These are phyloP conservation scores for Lyophyllum semitale DNA, from an alignment of 768 basidiomycete genomes.

Conservation along the genomic window DNA sequence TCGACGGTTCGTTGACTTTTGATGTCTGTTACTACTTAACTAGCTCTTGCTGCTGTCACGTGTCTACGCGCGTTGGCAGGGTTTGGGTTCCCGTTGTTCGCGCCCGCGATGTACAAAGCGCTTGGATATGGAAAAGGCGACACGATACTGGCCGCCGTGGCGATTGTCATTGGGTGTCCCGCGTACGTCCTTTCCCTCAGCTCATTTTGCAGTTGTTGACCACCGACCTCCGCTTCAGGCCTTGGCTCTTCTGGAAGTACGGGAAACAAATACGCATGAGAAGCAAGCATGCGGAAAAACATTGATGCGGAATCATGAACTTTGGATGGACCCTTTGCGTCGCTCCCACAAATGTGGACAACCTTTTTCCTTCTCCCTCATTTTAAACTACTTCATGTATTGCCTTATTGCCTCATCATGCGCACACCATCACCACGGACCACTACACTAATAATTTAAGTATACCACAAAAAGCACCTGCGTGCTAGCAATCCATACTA, in stretches of 20 bases:
- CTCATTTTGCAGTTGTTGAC: not conserved
- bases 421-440: not conserved
- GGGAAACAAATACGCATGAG: conserved; percentile 45
- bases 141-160: conserved; percentile 60
- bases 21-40: not conserved
- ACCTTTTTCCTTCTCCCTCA: not conserved
- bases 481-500: too few relatives aligned
- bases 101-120: conserved; percentile 62
- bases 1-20: not conserved
- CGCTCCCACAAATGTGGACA: not conserved
- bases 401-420: not conserved
- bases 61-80: conserved; percentile 67
- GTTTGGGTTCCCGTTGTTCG: conserved; percentile 80
- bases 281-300: conserved; percentile 42
- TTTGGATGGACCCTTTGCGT: not conserved
- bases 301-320: not conserved
- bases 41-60: conserved; percentile 66
- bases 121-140: conserved; percentile 73
- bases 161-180: conserved; percentile 65
- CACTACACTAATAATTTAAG: too few relatives aligned
- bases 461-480: too few relatives aligned
- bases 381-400: not conserved
- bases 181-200: conserved; percentile 35
- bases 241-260: conserved; percentile 36
- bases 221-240: conserved; percentile 20